Evolutionary conservation across 306 rosid species (phyloP).

Genomic region (Trifolium subterraneum): DNA sequence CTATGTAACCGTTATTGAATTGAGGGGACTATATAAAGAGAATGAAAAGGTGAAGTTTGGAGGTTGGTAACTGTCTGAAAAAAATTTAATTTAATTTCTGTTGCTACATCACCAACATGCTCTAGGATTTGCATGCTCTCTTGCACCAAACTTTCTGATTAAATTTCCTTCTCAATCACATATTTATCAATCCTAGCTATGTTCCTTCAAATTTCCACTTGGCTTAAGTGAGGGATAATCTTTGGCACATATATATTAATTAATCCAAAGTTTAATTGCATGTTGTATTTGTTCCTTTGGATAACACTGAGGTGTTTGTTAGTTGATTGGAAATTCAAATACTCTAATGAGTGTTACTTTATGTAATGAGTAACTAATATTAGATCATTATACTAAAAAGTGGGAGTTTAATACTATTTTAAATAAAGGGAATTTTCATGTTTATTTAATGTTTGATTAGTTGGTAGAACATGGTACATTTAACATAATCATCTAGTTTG

Average conservation of each 20-base stretch:
- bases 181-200: slow-evolving; percentile 51
- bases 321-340: no score
- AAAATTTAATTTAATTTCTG: slow-evolving; percentile 49
- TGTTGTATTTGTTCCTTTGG: slow-evolving; percentile 28
- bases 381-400: slow-evolving; percentile 3
- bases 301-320: slow-evolving; percentile 1
- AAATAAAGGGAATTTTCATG: slow-evolving; percentile 15
- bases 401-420: slow-evolving; percentile 1
- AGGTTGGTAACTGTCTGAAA: slow-evolving; percentile 69
- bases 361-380: slow-evolving; percentile 22
- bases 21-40: slow-evolving; percentile 48
- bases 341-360: slow-evolving; percentile 33
- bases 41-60: slow-evolving; percentile 52
- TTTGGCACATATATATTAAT: slow-evolving; percentile 32
- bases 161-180: slow-evolving; percentile 82
- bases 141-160: slow-evolving; percentile 96
- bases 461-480: slow-evolving; percentile 20
- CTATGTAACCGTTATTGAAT: slow-evolving; percentile 39
- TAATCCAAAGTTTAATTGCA: slow-evolving; percentile 32
- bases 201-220: slow-evolving; percentile 75
- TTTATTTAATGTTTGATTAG: background rate
- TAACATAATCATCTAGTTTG: background rate
- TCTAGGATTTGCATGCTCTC: slow-evolving; percentile 63
- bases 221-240: slow-evolving; percentile 47
- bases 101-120: slow-evolving; percentile 87